Percentiles rank a stretch among this genome's conserved stretches.
phyloP scores from a whole-genome alignment of 768 basidiomycete genomes.

The Lepiota venenata region DNA sequence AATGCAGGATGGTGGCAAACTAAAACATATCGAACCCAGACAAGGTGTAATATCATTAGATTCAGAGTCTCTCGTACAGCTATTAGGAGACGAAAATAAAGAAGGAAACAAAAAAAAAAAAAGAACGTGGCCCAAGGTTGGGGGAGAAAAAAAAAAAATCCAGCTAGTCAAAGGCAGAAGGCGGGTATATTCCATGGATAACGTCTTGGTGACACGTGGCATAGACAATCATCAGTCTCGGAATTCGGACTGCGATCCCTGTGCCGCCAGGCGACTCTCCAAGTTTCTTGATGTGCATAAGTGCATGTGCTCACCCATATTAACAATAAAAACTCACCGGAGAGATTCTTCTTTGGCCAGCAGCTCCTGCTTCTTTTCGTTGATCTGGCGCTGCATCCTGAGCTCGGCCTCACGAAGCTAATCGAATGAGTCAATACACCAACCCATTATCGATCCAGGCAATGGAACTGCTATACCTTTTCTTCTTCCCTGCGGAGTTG shows the following conservation, averaged over 20 bases:
- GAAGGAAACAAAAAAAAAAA: neutral
- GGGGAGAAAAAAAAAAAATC: constrained; percentile 4
- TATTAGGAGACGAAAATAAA: neutral
- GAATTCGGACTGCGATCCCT: constrained; percentile 81
- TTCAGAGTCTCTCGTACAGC: constrained; percentile 3
- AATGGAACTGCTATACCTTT: constrained; percentile 51
- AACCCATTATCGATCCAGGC: neutral
- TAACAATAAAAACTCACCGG: constrained; percentile 43
- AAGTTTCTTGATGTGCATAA: constrained; percentile 53
- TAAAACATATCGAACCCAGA: neutral
- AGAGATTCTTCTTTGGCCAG: constrained; percentile 95
- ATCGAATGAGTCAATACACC: constrained; percentile 13
- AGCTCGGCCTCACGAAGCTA: constrained; percentile 96
- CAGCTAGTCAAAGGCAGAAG: constrained; percentile 11
- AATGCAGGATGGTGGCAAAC: neutral
- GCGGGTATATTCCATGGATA: constrained; percentile 22
- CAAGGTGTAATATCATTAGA: constrained; percentile 9
- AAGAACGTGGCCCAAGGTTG: constrained; percentile 9
- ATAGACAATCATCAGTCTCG: constrained; percentile 47
- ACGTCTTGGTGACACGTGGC: constrained; percentile 3
- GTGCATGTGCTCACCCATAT: too few species aligned
- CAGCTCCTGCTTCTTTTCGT: constrained; percentile 95
- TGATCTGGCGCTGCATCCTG: constrained; percentile 97
- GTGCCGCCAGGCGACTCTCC: constrained; percentile 88
- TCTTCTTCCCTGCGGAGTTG: constrained; percentile 96